Evolutionary conservation across 2,329 filamentous ascomycete species (phyloP), one percentile per base, ranked within the genome.

Genomic region (Cladosporium sp.): DNA sequence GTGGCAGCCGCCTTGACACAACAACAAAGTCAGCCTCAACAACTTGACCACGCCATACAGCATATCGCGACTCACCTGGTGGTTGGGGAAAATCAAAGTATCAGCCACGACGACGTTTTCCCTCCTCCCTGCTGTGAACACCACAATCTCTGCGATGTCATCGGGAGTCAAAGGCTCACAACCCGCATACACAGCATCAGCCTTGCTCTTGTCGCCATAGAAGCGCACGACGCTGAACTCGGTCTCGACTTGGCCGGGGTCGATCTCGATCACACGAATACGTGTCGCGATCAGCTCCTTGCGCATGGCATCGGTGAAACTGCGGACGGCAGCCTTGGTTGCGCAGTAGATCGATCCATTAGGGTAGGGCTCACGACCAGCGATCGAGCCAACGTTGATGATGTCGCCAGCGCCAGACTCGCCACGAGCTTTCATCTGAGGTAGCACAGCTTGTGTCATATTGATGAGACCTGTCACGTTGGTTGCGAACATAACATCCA

Each of bases 391-490:
- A 68, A 97, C 86, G 71, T 97, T 97, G 77, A 99, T 96, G 71
- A 99, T 92, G 71, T 97, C 94, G 66, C 93, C 93, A 42, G 83
- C 79, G 58, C 91, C 92, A 59, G 89, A 87, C 57, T 93, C 81
- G 20, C 75, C 60, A 63, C 78, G 70, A 66, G 83, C 79, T 74
- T 91, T 88, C 80, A 92, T 95, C 71, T 91, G 86, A 53, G 89
- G 85, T 17, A 97, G 76, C 60, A 97, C 80, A 45, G 90, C 90
- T 79, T 99, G 94, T 0, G 94, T 97, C 88, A 97, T 90, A 79
- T 93, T 90, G 78, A 99, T 94, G 34, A 99, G 80, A 25, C 94
- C 94, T 1, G 89, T 94, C 53, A 97, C 92, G 72, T 99, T 99
- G 58, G 94, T 97, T 47, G 83, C 77, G 71, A 97, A 90, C 91